Percentiles rank a stretch among this genome's conserved stretches.
These are phyloP conservation scores for Mercurialis annua DNA, from an alignment of 345 rosid genomes.

Conservation along the genomic window DNA sequence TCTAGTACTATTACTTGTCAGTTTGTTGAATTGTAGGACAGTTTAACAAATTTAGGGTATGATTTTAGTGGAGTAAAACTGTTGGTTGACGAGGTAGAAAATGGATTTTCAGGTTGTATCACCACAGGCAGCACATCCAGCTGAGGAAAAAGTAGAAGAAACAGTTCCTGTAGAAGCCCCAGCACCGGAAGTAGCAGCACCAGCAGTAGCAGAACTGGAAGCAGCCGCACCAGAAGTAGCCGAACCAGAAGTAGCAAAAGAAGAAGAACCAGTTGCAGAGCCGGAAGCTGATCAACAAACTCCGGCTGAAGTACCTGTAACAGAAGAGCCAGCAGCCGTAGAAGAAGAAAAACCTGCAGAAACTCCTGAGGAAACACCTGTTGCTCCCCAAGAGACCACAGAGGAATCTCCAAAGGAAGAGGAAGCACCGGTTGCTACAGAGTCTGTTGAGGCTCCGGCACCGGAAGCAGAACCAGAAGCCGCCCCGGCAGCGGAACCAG, in stretches of 20 bases:
- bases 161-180: background rate
- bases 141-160: constrained; percentile 42
- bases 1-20: background rate
- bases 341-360: constrained; percentile 30
- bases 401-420: constrained; percentile 14
- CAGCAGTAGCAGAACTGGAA: constrained; percentile 12
- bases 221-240: background rate
- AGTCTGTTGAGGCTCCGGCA: constrained; percentile 14
- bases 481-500: constrained; percentile 34
- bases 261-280: constrained; percentile 15
- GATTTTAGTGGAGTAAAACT: too few relatives aligned
- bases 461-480: constrained; percentile 13
- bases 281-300: background rate
- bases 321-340: constrained; percentile 29
- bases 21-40: too few relatives aligned
- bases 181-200: constrained; percentile 10
- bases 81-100: too few relatives aligned
- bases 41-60: too few relatives aligned
- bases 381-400: constrained; percentile 10
- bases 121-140: constrained; percentile 35
- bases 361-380: constrained; percentile 17
- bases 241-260: background rate
- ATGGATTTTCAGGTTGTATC: constrained; percentile 46
- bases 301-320: constrained; percentile 19
- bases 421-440: background rate